Evolutionary conservation across 768 basidiomycete species (phyloP), one percentile per base, ranked within the genome.

Genomic region (Xerocomellus chrysenteron): DNA sequence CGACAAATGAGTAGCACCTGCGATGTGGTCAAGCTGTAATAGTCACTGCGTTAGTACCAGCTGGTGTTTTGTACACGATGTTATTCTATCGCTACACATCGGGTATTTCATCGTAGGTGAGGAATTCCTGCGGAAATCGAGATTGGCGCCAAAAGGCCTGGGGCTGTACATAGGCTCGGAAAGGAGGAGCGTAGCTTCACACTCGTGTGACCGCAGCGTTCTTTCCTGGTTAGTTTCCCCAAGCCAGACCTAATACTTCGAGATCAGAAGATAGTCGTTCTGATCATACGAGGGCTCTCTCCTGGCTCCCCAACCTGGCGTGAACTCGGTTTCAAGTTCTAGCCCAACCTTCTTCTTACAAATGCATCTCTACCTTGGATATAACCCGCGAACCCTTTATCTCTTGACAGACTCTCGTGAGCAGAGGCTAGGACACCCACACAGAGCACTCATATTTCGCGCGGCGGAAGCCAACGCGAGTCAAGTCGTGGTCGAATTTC

Each of bases 401-500:
- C 82, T 94, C 19, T 80, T 87, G 52, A 89, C 90, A 26, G 82
- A 82, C 64, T 74, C 81, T 40, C 83, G 86, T 51, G 87, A 89
- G 55, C 86, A 88, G 66, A 76, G 72, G 54, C 70, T 77, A 43
- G 88, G 85, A 17, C 75, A 79, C 51, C 87, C 90, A 19, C 72
- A 72, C 35, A 77, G 81, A 60, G 88, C 80, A 14, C 82, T 94
- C 36, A 80, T 88, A 47, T 92, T 94, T 70, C 87, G 89, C 47
- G 80, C 82, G 24, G 83, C 85, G 21, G 77, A 75, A 53, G 68
- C 69, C 43, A 73, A 68, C 57, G 71, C 82, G 10, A 71, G 69
- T 26, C 89, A 92, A 67, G 89, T 90, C 44, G 82, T 95, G 42
- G 92, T 96, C 24, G 94, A 96, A 72, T 93, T 95, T 65, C 72